Conservation (phyloP, 768 basidiomycete species). For the Termitomyces heimii region DNA sequence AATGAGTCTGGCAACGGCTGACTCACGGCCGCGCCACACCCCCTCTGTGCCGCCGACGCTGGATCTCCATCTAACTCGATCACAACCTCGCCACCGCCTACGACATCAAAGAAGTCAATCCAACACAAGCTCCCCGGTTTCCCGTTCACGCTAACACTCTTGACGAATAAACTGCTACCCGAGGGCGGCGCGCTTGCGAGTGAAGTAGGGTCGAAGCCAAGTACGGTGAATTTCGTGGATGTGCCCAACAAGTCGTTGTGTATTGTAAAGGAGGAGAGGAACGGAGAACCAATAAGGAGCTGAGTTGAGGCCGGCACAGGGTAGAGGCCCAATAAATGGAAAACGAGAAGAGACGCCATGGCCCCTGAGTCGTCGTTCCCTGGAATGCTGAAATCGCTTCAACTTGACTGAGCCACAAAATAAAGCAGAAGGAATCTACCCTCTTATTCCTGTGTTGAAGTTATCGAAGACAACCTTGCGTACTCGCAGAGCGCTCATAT, state of each 20-base stretch:
- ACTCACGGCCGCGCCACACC: constrained; percentile 29
- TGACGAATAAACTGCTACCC: constrained; percentile 37
- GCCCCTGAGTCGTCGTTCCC: constrained; percentile 51
- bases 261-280: constrained; percentile 39
- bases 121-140: constrained; percentile 31
- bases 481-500: constrained; percentile 40
- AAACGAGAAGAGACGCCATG: constrained; percentile 43
- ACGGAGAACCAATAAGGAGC: constrained; percentile 41
- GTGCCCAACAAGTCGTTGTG: constrained; percentile 32
- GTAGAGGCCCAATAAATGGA: constrained; percentile 46
- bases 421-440: constrained; percentile 21
- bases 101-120: constrained; percentile 37
- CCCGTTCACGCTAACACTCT: constrained; percentile 38
- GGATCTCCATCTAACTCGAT: constrained; percentile 39
- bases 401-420: not conserved
- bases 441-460: constrained; percentile 40
- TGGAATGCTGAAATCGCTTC: constrained; percentile 28
- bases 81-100: constrained; percentile 37
- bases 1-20: constrained; percentile 32
- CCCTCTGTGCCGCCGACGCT: constrained; percentile 24
- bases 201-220: constrained; percentile 32
- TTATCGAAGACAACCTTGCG: constrained; percentile 36
- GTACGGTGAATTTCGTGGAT: constrained; percentile 33
- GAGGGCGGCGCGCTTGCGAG: constrained; percentile 30
- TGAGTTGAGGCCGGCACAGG: constrained; percentile 41